Percentiles rank a stretch among this genome's conserved stretches.
phyloP scores from a whole-genome alignment of 306 rosid species.

The Pyrus communis region DNA sequence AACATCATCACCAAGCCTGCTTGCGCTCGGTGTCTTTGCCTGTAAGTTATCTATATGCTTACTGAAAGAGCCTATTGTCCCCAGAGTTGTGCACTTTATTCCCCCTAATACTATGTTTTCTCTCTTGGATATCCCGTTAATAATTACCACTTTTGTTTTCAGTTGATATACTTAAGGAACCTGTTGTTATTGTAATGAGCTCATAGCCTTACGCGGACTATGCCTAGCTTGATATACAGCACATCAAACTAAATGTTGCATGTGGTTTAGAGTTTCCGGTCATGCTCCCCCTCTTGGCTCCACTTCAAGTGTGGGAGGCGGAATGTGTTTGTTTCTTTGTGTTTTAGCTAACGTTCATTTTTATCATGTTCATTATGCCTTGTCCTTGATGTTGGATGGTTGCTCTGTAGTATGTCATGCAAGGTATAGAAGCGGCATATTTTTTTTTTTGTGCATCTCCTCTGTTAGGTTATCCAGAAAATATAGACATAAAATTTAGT shows the following conservation, averaged over 20 bases:
- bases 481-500: neutral
- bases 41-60: slow-evolving; percentile 28
- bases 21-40: slow-evolving; percentile 37
- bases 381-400: neutral
- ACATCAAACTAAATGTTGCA: neutral
- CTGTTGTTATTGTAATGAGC: neutral
- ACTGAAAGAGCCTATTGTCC: neutral
- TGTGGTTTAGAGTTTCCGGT: neutral
- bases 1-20: slow-evolving; percentile 25
- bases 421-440: neutral
- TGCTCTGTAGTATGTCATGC: neutral
- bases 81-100: neutral
- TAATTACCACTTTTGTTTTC: neutral
- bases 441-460: neutral
- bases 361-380: neutral
- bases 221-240: neutral
- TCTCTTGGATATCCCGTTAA: neutral
- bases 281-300: neutral
- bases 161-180: neutral
- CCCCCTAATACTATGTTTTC: neutral
- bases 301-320: neutral
- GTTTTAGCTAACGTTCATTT: neutral
- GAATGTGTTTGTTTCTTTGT: neutral
- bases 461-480: neutral
- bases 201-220: neutral